Conservation (phyloP, 2,329 filamentous ascomycete genomes). For the Hypoxylon sp. region DNA sequence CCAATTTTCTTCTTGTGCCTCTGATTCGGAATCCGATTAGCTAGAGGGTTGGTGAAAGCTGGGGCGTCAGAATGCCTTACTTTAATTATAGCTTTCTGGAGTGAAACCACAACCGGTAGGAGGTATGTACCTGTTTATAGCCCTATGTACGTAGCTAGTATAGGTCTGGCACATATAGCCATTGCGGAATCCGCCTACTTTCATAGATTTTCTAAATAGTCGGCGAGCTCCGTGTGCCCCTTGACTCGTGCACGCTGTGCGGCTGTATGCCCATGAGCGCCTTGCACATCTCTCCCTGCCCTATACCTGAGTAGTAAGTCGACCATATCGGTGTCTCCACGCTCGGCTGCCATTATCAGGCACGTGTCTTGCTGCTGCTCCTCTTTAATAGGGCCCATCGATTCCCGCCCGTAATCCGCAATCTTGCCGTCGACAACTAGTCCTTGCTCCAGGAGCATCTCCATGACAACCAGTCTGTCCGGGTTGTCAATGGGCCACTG, state of each 20-base stretch:
- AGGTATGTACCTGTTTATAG: too few species aligned
- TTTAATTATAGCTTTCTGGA: background rate
- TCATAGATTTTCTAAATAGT: slow-evolving; percentile 10
- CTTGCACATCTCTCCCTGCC: slow-evolving; percentile 19
- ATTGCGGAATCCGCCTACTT: background rate
- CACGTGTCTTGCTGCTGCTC: slow-evolving; percentile 20
- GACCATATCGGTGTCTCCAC: slow-evolving; percentile 20
- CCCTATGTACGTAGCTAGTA: background rate
- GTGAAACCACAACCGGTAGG: background rate
- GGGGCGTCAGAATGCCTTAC: background rate
- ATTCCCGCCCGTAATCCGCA: background rate
- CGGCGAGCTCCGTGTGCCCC: slow-evolving; percentile 14
- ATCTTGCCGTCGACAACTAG: slow-evolving; percentile 19
- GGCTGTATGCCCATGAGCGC: slow-evolving; percentile 16
- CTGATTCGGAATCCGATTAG: background rate
- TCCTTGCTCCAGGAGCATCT: slow-evolving; percentile 24
- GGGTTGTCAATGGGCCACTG: slow-evolving; percentile 16
- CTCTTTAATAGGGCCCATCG: background rate
- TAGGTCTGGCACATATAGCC: background rate
- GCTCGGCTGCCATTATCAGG: slow-evolving; percentile 19
- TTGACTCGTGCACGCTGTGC: slow-evolving; percentile 11
- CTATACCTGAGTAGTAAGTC: slow-evolving; percentile 14
- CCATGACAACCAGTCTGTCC: slow-evolving; percentile 17
- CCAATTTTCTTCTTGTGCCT: background rate
- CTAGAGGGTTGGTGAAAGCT: background rate